These are phyloP conservation scores for Dichomitus squalens DNA, from an alignment of 1,284 basidiomycete genomes.

Conservation along the genomic window DNA sequence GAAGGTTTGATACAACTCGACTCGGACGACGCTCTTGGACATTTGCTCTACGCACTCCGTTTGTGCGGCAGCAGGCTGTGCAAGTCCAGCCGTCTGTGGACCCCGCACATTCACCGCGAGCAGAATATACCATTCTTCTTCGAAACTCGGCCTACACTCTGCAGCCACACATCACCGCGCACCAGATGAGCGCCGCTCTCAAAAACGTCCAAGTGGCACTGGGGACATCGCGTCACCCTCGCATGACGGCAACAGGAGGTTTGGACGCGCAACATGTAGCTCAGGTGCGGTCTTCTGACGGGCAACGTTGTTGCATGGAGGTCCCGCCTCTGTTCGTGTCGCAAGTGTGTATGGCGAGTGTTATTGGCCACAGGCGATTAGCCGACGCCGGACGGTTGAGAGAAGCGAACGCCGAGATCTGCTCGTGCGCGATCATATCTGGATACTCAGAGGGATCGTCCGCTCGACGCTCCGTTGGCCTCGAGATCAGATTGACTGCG, in stretches of 20 bases:
- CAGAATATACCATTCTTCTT: background rate
- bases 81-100: too few relatives aligned
- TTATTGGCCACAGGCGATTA: background rate
- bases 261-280: background rate
- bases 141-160: background rate
- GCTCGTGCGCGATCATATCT: constrained; percentile 12
- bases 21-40: too few relatives aligned
- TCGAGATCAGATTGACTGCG: constrained; percentile 16
- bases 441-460: constrained; percentile 6
- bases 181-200: background rate
- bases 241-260: too few relatives aligned
- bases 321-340: background rate
- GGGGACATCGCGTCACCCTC: background rate
- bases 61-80: too few relatives aligned
- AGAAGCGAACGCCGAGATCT: constrained; percentile 6
- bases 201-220: background rate
- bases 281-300: background rate
- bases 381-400: background rate
- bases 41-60: too few relatives aligned
- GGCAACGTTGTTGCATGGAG: background rate
- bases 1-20: background rate
- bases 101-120: background rate
- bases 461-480: constrained; percentile 8
- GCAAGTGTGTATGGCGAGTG: background rate
- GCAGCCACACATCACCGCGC: background rate